These are phyloP conservation scores for Balansia obtecta DNA, from an alignment of 2,329 filamentous ascomycete species.

Conservation along the genomic window DNA sequence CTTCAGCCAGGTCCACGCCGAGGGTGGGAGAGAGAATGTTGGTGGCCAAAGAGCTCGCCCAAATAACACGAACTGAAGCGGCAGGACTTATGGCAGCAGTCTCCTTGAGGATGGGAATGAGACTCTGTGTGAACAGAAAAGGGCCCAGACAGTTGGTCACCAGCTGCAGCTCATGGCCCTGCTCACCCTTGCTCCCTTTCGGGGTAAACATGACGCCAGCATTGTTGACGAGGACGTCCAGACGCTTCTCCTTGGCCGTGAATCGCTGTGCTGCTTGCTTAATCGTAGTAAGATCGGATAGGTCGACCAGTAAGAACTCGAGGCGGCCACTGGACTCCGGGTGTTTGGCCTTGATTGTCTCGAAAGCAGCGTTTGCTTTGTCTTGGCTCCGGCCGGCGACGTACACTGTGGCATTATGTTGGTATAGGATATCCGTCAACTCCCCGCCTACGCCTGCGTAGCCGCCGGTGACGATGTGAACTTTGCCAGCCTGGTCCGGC, in stretches of 20 bases:
- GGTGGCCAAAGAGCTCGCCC: slow-evolving; percentile 3
- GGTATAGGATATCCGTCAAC: slow-evolving; percentile 40
- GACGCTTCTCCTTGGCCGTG: slow-evolving; percentile 15
- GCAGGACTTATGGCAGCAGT: slow-evolving; percentile 2
- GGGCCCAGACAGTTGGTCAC: slow-evolving; percentile 2
- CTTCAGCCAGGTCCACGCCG: slow-evolving; percentile 11
- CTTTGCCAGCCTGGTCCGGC: slow-evolving; percentile 14
- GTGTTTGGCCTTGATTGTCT: slow-evolving; percentile 23
- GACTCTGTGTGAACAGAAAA: slow-evolving; percentile 5
- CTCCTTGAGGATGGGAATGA: slow-evolving; percentile 2
- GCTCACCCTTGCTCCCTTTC: slow-evolving; percentile 25
- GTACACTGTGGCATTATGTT: slow-evolving; percentile 41
- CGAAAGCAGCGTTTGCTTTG: slow-evolving; percentile 33
- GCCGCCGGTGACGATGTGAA: slow-evolving; percentile 37
- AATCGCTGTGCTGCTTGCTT: slow-evolving; percentile 19
- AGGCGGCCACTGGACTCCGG: slow-evolving; percentile 27
- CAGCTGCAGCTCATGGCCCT: slow-evolving; percentile 28
- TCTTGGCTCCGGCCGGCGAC: slow-evolving; percentile 34
- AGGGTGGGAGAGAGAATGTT: neutral
- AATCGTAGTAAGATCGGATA: slow-evolving; percentile 25
- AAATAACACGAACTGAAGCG: slow-evolving; percentile 5
- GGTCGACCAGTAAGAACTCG: slow-evolving; percentile 33
- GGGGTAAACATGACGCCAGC: slow-evolving; percentile 31
- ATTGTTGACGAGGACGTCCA: slow-evolving; percentile 33
- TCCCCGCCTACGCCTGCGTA: slow-evolving; percentile 37